These are phyloP conservation scores for Scheffersomyces lignicola DNA, from an alignment of 1,139 yeast species.

Conservation along the genomic window DNA sequence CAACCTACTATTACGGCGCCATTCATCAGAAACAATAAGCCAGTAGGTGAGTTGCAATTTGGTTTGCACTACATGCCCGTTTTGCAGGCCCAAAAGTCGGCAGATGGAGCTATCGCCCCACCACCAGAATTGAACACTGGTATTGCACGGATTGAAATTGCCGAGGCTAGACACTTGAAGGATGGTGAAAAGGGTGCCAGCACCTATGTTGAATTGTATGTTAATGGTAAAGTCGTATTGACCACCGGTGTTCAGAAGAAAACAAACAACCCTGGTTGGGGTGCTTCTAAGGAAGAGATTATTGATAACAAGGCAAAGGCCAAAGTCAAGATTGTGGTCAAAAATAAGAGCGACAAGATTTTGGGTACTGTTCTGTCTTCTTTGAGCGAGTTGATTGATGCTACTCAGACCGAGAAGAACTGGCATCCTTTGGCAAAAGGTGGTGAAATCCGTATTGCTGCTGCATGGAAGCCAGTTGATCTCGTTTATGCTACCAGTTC, in stretches of 20 bases:
- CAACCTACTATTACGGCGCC: conserved; percentile 54
- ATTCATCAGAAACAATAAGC: conserved; percentile 75
- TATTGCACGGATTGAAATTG: conserved; percentile 60
- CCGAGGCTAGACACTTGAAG: conserved; percentile 53
- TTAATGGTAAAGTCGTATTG: conserved; percentile 59
- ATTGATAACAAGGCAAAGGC: conserved; percentile 72
- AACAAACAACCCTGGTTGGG: conserved; percentile 69
- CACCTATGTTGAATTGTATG: conserved; percentile 69
- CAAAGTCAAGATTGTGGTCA: conserved; percentile 63
- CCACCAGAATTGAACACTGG: conserved; percentile 95
- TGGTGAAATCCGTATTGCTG: conserved; percentile 70
- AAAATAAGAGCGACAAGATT: conserved; percentile 56
- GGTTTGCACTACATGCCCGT: conserved; percentile 80
- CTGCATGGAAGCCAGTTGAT: conserved; percentile 86
- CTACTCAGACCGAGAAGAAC: conserved; percentile 72
- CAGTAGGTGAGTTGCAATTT: conserved; percentile 71
- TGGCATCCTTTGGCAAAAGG: conserved; percentile 71
- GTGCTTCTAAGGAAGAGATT: conserved; percentile 64
- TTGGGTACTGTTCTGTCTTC: conserved; percentile 64
- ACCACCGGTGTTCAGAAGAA: conserved; percentile 62
- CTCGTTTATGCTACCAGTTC: conserved; percentile 65
- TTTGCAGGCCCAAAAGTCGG: conserved; percentile 68
- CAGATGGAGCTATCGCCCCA: conserved; percentile 83
- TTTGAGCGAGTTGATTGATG: conserved; percentile 71
- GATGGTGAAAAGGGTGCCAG: conserved; percentile 49